phyloP scores from a whole-genome alignment of 148 eudicot genomes.

The Rhododendron henanense region DNA sequence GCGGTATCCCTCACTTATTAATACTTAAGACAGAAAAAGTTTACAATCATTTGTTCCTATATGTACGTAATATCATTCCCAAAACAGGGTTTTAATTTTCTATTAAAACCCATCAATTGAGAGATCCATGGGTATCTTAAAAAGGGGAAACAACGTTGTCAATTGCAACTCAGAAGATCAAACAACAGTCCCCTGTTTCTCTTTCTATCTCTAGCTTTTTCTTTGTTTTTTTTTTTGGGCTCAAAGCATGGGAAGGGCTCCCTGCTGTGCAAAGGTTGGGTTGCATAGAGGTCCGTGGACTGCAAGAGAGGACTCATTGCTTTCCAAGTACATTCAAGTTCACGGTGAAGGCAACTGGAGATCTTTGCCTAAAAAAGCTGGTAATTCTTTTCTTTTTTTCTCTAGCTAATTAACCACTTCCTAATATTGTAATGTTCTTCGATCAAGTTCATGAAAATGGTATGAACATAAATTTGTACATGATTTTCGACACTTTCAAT shows the following conservation, averaged over 20 bases:
- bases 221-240: not conserved
- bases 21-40: not conserved
- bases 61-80: not conserved
- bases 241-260: constrained; percentile 55
- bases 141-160: not conserved
- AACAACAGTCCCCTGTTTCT: not conserved
- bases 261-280: constrained; percentile 59
- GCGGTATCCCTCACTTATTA: not conserved
- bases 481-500: not conserved
- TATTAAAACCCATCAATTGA: not conserved
- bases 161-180: not conserved
- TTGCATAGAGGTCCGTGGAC: constrained; percentile 70
- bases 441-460: too few relatives aligned
- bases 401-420: not conserved
- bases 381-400: constrained; percentile 18
- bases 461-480: too few relatives aligned
- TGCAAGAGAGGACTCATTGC: constrained; percentile 47
- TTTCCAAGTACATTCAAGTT: constrained; percentile 39
- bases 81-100: not conserved
- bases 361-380: constrained; percentile 58
- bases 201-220: not conserved
- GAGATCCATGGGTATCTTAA: not conserved
- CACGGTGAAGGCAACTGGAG: constrained; percentile 76
- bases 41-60: not conserved
- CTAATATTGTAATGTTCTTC: not conserved